These are phyloP conservation scores for Neostapfia colusana DNA, from an alignment of 176 grass and related monocot genomes.

Conservation along the genomic window DNA sequence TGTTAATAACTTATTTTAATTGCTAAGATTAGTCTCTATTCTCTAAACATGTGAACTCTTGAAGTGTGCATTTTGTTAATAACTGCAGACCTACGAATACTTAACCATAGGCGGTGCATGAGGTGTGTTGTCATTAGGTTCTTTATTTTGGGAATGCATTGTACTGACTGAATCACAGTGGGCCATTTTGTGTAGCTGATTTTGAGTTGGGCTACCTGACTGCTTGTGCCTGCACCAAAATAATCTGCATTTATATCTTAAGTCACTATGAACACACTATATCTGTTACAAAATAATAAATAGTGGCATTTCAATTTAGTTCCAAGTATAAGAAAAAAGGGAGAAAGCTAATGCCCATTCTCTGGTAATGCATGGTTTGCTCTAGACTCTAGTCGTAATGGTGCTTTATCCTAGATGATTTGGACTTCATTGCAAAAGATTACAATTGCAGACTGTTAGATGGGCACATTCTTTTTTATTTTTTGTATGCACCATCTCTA, in stretches of 20 bases:
- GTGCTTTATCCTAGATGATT: background rate
- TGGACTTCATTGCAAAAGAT: slow-evolving; percentile 5
- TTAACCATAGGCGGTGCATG: slow-evolving; percentile 15
- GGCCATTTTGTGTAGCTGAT: slow-evolving; percentile 19
- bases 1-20: slow-evolving; percentile 35
- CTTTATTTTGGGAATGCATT: background rate
- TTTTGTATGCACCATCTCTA: slow-evolving; percentile 31
- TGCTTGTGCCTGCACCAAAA: background rate
- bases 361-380: slow-evolving; percentile 22
- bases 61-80: slow-evolving; percentile 4
- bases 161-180: background rate
- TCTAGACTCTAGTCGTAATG: slow-evolving; percentile 31
- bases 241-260: slow-evolving; percentile 15
- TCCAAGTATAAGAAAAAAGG: background rate
- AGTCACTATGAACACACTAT: slow-evolving; percentile 14
- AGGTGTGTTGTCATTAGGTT: slow-evolving; percentile 2
- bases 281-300: slow-evolving; percentile 4
- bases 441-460: background rate
- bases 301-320: slow-evolving; percentile 6
- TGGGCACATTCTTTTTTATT: background rate
- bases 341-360: background rate
- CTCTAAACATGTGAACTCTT: slow-evolving; percentile 4
- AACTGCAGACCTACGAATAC: slow-evolving; percentile 12
- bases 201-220: slow-evolving; percentile 5
- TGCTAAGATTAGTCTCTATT: slow-evolving; percentile 22